Base-by-base conservation (phyloP, 805 yeast genomes). In the Maudiozyma pseudohumilis region DNA sequence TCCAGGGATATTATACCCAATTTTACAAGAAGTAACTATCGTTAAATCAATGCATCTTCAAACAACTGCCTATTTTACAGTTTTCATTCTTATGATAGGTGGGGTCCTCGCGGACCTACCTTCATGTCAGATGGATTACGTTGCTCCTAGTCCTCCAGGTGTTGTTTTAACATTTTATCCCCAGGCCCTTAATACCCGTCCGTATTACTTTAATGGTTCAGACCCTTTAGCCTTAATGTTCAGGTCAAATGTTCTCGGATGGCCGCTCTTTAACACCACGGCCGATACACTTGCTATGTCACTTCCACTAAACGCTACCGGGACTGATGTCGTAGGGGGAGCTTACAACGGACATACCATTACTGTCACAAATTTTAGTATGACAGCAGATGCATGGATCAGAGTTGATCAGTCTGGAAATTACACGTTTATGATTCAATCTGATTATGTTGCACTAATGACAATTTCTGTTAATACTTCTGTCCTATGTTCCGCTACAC, bases 311-410 rank as follows among this genome's bases (percentile, higher is more conserved):
- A n/a, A 13, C 17, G 9, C 11, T 20, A 12, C 6, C 12, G 17
- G 17, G 5, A 20, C 15, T 16, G 17, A 18, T 4, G 15, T 28
- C 15, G 15, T 28, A 6, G 17, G 17, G 8, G 30, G 30, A 6
- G 17, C 18, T 12, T 6, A 16, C 5, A 16, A n/a, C 8, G 30
- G 19, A 3, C 15, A 28, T 15, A 10, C 30, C 15, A 28, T 28
- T 4, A 28, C 30, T 13, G 18, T 28, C 5, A 12, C 30, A n/a
- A 28, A 28, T 28, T 28, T 28, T 15, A n/a, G 18, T n/a, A 28
- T 28, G 30, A 15, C 17, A n/a, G 30, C 30, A 28, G 17, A 28
- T 28, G 30, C 18, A 13, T 28, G 30, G 30, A n/a, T 28, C 17
- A 28, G 30, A 28, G 30, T 28, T 12, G 17, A 28, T 28, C 20